Conservation (phyloP, 371 early-diverging fungal genomes). For the Fennellomyces sp. region DNA sequence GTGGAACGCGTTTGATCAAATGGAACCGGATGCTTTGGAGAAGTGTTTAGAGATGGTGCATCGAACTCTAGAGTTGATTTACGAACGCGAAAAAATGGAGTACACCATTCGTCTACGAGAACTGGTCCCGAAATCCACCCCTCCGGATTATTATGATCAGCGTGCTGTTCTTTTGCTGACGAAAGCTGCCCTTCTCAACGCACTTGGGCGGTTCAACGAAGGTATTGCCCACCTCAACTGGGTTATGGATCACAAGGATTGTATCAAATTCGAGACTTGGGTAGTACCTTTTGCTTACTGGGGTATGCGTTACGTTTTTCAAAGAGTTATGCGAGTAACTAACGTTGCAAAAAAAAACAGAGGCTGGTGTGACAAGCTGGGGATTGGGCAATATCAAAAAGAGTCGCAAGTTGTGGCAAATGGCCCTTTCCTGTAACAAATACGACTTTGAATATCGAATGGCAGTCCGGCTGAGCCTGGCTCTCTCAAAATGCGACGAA, state of each 20-base stretch:
- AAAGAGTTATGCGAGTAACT: no score
- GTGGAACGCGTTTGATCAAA: slow-evolving; percentile 61
- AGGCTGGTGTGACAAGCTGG: slow-evolving; percentile 65
- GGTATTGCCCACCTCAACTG: slow-evolving; percentile 57
- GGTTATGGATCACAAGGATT: slow-evolving; percentile 58
- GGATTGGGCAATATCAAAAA: slow-evolving; percentile 47
- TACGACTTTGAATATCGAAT: slow-evolving; percentile 69
- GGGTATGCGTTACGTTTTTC: no score
- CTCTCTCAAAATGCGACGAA: slow-evolving; percentile 47
- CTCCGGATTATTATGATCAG: slow-evolving; percentile 54
- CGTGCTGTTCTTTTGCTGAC: slow-evolving; percentile 40
- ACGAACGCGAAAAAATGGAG: slow-evolving; percentile 53
- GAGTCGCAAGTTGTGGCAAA: slow-evolving; percentile 55
- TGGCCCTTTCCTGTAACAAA: slow-evolving; percentile 51
- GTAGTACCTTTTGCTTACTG: slow-evolving; percentile 69
- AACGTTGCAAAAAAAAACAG: slow-evolving; percentile 38
- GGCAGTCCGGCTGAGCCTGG: slow-evolving; percentile 49
- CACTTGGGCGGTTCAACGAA: slow-evolving; percentile 40
- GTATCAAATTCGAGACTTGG: slow-evolving; percentile 57
- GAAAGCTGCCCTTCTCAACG: slow-evolving; percentile 46
- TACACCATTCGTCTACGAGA: slow-evolving; percentile 44
- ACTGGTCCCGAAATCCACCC: slow-evolving; percentile 40
- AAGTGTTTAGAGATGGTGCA: slow-evolving; percentile 45
- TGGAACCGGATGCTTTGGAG: slow-evolving; percentile 48
- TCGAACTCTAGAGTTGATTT: slow-evolving; percentile 41